phyloP scores from a whole-genome alignment of 352 stramenopile genomes.

The Globisporangium spinosum region DNA sequence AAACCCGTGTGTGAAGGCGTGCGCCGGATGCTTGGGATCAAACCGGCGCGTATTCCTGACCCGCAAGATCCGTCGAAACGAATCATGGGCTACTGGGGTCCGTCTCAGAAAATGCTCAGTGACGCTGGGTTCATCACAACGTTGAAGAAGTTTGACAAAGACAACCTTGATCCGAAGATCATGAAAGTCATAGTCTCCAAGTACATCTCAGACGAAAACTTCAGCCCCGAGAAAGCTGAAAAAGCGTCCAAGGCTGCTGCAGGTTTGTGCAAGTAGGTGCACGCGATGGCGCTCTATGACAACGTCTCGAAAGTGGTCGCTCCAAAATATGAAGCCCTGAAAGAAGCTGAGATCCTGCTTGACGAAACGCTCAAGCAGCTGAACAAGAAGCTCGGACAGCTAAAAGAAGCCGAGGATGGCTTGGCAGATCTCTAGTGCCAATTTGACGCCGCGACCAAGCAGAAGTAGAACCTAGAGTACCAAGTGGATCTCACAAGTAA shows the following conservation, averaged over 20 bases:
- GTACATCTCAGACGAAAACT: conserved; percentile 91
- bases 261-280: conserved; percentile 92
- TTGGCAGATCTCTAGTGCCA: conserved; percentile 83
- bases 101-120: conserved; percentile 91
- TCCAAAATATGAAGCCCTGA: conserved; percentile 89
- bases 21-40: conserved; percentile 94
- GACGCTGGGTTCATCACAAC: conserved; percentile 91
- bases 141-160: conserved; percentile 90
- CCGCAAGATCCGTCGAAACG: conserved; percentile 87
- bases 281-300: conserved; percentile 92
- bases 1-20: conserved; percentile 93
- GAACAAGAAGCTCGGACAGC: conserved; percentile 87
- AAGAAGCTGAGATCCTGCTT: conserved; percentile 78
- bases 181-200: conserved; percentile 88
- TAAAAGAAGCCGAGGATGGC: conserved; percentile 91
- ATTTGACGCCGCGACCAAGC: conserved; percentile 85
- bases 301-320: conserved; percentile 91
- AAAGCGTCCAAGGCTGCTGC: conserved; percentile 92
- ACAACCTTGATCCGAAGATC: conserved; percentile 85
- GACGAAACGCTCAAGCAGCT: conserved; percentile 88
- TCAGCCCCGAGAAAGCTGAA: conserved; percentile 89
- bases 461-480: conserved; percentile 90
- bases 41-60: conserved; percentile 90
- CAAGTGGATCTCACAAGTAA: conserved; percentile 93
- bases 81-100: conserved; percentile 95